These are phyloP conservation scores for Scedosporium minutisporum DNA, from an alignment of 2,329 filamentous ascomycete genomes.

Conservation along the genomic window DNA sequence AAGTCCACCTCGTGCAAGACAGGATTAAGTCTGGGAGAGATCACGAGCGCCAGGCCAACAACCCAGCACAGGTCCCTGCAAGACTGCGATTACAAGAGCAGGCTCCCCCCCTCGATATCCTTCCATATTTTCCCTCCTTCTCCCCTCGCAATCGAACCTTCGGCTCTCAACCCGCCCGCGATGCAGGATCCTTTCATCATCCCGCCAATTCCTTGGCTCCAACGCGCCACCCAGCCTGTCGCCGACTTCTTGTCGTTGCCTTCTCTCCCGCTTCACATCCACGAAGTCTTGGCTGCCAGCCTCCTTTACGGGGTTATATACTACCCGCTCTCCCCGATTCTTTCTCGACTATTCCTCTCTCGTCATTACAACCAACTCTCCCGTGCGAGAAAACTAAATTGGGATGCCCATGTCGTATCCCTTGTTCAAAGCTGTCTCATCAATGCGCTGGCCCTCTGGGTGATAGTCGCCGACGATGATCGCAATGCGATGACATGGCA, in stretches of 20 bases:
- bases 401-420: conserved; percentile 82
- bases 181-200: conserved; percentile 71
- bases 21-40: too few relatives aligned
- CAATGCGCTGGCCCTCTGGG: conserved; percentile 62
- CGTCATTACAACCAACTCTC: conserved; percentile 53
- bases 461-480: conserved; percentile 60
- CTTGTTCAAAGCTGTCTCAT: conserved; percentile 67
- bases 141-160: background rate
- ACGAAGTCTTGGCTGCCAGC: conserved; percentile 62
- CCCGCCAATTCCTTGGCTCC: conserved; percentile 47
- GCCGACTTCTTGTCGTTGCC: conserved; percentile 52
- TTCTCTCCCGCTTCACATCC: conserved; percentile 65
- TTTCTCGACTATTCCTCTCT: conserved; percentile 56
- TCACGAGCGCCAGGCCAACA: too few relatives aligned
- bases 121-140: too few relatives aligned
- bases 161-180: conserved; percentile 16
- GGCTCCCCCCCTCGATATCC: too few relatives aligned
- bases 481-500: conserved; percentile 55
- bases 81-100: too few relatives aligned
- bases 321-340: conserved; percentile 53
- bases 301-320: conserved; percentile 61
- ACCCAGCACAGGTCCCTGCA: too few relatives aligned
- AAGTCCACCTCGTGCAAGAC: too few relatives aligned
- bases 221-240: conserved; percentile 49
- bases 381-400: conserved; percentile 59